A percentile compares a stretch with the other conserved stretches of the same genome.
Conservation (phyloP, 306 rosid species). For the Potentilla sterilis region DNA sequence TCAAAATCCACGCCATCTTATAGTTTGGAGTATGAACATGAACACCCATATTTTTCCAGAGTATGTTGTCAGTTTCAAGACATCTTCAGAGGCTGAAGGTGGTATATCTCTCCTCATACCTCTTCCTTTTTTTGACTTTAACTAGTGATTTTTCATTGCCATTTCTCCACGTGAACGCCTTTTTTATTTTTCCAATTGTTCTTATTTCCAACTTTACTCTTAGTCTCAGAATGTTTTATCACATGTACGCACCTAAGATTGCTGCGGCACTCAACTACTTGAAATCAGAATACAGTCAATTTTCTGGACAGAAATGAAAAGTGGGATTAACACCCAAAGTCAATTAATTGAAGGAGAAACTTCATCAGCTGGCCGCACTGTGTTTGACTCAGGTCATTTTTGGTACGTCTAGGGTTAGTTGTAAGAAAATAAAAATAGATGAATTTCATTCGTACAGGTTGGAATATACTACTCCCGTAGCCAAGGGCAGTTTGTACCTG, state of each 20-base stretch:
- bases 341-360: not conserved
- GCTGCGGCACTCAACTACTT: not conserved
- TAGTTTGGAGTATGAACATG: slow-evolving; percentile 29
- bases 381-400: not conserved
- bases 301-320: not conserved
- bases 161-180: not conserved
- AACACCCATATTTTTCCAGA: slow-evolving; percentile 34
- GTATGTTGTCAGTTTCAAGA: slow-evolving; percentile 34
- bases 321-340: not conserved
- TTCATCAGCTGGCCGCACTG: not conserved
- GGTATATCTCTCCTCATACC: slow-evolving; percentile 19
- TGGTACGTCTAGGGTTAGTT: not conserved
- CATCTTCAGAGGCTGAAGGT: slow-evolving; percentile 19
- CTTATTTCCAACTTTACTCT: too few relatives aligned
- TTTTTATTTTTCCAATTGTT: not conserved
- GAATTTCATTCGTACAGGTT: not conserved
- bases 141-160: too few relatives aligned
- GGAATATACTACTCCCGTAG: not conserved
- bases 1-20: slow-evolving; percentile 30
- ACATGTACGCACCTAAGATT: not conserved
- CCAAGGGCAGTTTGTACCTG: too few relatives aligned
- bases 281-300: not conserved
- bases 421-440: not conserved
- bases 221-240: too few relatives aligned
- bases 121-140: not conserved